Evolutionary conservation across 179 eudicot species (phyloP).

Genomic region (Gypsophila paniculata): DNA sequence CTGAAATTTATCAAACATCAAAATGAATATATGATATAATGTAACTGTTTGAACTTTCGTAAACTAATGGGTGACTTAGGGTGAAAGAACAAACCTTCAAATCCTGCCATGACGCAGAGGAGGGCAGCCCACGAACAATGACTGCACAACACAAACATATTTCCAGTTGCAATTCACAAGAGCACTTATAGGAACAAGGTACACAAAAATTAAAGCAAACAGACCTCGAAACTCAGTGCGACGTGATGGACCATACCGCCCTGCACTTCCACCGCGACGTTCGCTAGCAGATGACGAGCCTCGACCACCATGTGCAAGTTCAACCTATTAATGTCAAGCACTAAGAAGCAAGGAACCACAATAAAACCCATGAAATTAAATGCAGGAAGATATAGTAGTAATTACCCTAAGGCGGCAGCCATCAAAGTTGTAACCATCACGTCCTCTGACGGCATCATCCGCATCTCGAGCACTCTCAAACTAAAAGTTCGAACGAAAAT

Average conservation of each 20-base stretch:
- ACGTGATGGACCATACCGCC: constrained; percentile 68
- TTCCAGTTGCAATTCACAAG: neutral
- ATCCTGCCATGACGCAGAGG: constrained; percentile 99
- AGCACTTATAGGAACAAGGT: neutral
- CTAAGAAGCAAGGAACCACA: constrained; percentile 13
- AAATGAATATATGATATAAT: neutral
- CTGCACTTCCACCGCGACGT: constrained; percentile 54
- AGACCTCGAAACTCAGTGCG: constrained; percentile 88
- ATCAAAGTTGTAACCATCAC: constrained; percentile 97
- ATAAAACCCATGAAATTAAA: neutral
- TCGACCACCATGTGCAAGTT: constrained; percentile 98
- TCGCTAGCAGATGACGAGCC: constrained; percentile 70
- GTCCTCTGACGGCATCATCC: constrained; percentile 96
- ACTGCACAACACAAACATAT: constrained; percentile 40
- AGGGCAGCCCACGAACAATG: constrained; percentile 89
- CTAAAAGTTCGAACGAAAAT: constrained; percentile 31
- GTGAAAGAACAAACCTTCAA: constrained; percentile 56
- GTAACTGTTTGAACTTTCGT: neutral
- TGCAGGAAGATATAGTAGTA: constrained; percentile 1
- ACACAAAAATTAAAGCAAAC: constrained; percentile 5
- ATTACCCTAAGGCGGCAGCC: constrained; percentile 91
- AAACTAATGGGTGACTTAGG: neutral
- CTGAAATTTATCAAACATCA: constrained; percentile 37
- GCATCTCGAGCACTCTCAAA: constrained; percentile 95
- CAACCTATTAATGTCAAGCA: constrained; percentile 52